phyloP scores from a whole-genome alignment of 2,329 filamentous ascomycete species.

The Cercospora sp. region DNA sequence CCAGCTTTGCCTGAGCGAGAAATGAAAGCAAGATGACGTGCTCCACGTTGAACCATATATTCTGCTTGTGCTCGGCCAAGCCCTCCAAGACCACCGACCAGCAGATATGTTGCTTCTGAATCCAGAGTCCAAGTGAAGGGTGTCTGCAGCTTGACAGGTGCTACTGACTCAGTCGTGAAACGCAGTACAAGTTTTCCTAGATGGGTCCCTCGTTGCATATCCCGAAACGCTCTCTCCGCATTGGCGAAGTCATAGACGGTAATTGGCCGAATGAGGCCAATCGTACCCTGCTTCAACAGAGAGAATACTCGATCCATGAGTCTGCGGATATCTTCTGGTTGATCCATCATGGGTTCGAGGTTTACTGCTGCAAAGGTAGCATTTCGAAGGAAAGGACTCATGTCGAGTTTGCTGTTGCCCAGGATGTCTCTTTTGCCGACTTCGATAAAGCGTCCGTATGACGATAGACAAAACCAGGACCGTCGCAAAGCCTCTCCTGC shows the following conservation, averaged over 20 bases:
- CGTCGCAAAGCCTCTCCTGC: slow-evolving; percentile 15
- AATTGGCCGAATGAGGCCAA: no score
- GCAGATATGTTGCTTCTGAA: slow-evolving; percentile 29
- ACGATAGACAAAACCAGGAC: slow-evolving; percentile 28
- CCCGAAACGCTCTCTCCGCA: no score
- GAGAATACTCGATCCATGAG: no score
- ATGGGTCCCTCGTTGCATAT: no score
- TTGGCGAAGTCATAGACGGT: no score
- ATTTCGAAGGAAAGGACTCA: neutral
- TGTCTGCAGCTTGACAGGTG: no score
- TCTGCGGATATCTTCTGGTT: no score
- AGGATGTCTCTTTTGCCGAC: slow-evolving; percentile 26
- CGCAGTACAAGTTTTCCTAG: no score
- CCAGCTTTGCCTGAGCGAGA: neutral
- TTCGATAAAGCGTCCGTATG: slow-evolving; percentile 36
- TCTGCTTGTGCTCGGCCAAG: slow-evolving; percentile 2
- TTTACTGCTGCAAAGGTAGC: no score
- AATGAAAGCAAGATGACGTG: slow-evolving; percentile 3
- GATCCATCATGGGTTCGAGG: no score
- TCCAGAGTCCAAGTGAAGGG: neutral
- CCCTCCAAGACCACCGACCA: slow-evolving; percentile 12
- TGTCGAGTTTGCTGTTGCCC: slow-evolving; percentile 15
- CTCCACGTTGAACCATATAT: slow-evolving; percentile 10
- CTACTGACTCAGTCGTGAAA: no score
- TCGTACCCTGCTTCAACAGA: no score